Evolutionary conservation across 2,329 filamentous ascomycete species (phyloP).

Genomic region (Didymosphaeria variabile): DNA sequence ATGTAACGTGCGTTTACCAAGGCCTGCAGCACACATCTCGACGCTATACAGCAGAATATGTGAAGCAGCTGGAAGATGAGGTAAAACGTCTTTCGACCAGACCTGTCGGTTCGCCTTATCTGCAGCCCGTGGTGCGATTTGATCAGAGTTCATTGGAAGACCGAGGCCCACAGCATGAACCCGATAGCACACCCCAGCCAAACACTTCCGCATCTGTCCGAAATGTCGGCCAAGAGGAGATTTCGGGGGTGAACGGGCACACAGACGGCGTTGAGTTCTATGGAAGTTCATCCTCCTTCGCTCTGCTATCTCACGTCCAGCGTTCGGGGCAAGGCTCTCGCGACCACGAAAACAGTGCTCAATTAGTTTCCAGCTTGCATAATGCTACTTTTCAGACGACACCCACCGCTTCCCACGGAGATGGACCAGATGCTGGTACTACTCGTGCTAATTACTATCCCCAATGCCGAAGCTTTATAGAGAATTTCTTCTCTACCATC

Average conservation of each 20-base stretch:
- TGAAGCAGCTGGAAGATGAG: slow-evolving; percentile 8
- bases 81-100: neutral
- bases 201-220: neutral
- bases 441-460: slow-evolving; percentile 44
- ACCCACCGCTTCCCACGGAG: slow-evolving; percentile 11
- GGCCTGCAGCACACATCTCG: neutral
- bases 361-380: slow-evolving; percentile 57
- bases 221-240: slow-evolving; percentile 31
- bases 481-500: slow-evolving; percentile 59
- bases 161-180: neutral
- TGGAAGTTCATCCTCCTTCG: slow-evolving; percentile 58
- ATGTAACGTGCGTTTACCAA: neutral
- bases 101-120: neutral
- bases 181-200: neutral
- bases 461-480: slow-evolving; percentile 57
- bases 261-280: slow-evolving; percentile 56
- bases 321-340: neutral
- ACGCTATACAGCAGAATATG: slow-evolving; percentile 8
- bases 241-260: slow-evolving; percentile 56
- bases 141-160: neutral
- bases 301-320: slow-evolving; percentile 54
- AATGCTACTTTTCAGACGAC: slow-evolving; percentile 55
- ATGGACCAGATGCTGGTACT: neutral
- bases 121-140: neutral
- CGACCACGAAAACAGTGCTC: slow-evolving; percentile 1